Conservation (phyloP, 2,329 filamentous ascomycete species). For the Neopestalotiopsis rosae region DNA sequence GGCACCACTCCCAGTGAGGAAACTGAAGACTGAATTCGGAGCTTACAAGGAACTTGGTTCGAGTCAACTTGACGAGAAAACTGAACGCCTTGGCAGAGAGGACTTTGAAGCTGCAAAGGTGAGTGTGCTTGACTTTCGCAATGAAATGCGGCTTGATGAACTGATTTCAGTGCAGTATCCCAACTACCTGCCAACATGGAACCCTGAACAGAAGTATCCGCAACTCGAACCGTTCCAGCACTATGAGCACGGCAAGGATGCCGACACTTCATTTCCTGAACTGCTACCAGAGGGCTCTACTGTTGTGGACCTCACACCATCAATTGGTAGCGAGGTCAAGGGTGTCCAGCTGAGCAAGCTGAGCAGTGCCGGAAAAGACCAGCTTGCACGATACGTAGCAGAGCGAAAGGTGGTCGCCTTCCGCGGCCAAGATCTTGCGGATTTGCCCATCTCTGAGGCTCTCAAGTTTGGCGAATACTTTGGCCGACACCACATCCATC, state of each 20-base stretch:
- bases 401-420: slow-evolving; percentile 82
- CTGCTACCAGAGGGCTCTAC: slow-evolving; percentile 61
- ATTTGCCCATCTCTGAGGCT: slow-evolving; percentile 72
- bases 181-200: slow-evolving; percentile 76
- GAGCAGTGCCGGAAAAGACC: slow-evolving; percentile 72
- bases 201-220: slow-evolving; percentile 66
- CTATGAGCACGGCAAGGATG: slow-evolving; percentile 77
- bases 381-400: slow-evolving; percentile 76
- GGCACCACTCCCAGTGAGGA: slow-evolving; percentile 20
- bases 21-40: slow-evolving; percentile 28
- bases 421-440: slow-evolving; percentile 74
- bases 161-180: slow-evolving; percentile 57
- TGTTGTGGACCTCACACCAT: slow-evolving; percentile 70
- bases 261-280: slow-evolving; percentile 71
- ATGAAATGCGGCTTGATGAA: slow-evolving; percentile 19
- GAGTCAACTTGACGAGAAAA: slow-evolving; percentile 31
- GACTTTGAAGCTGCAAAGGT: slow-evolving; percentile 33
- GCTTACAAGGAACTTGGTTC: slow-evolving; percentile 35
- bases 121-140: background rate
- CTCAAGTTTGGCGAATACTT: slow-evolving; percentile 77
- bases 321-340: slow-evolving; percentile 74
- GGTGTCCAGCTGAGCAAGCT: slow-evolving; percentile 76
- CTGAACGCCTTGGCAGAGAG: slow-evolving; percentile 33
- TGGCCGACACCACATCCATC: slow-evolving; percentile 82
- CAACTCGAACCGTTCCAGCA: slow-evolving; percentile 74